Evolutionary conservation across 2,329 filamentous ascomycete genomes (phyloP).

Genomic region (Talaromyces sp.): DNA sequence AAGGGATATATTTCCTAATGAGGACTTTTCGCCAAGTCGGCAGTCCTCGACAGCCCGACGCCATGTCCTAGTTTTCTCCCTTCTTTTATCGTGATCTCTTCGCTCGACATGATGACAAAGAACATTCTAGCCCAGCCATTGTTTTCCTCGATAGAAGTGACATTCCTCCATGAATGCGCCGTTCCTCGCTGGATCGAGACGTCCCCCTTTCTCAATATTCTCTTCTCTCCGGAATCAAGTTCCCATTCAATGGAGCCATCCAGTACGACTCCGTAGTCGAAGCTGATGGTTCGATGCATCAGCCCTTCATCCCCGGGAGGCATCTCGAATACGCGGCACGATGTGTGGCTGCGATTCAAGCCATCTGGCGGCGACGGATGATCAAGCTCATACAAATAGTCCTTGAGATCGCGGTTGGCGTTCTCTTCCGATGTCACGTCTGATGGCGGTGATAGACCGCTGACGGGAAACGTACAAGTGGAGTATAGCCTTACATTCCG

Average conservation of each 20-base stretch:
- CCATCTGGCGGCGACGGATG: constrained; percentile 4
- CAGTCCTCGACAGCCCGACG: neutral
- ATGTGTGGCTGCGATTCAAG: constrained; percentile 17
- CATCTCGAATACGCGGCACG: constrained; percentile 46
- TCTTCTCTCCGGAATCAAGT: constrained; percentile 47
- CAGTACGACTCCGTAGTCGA: constrained; percentile 52
- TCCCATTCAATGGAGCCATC: constrained; percentile 49
- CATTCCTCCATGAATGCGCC: constrained; percentile 51
- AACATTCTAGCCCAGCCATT: constrained; percentile 42
- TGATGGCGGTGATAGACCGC: constrained; percentile 3
- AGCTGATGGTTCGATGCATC: constrained; percentile 50
- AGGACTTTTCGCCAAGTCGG: neutral
- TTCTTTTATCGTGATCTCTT: constrained; percentile 5
- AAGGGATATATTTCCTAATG: neutral
- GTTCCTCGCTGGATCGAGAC: constrained; percentile 51
- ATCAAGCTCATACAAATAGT: constrained; percentile 1
- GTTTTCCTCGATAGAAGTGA: constrained; percentile 33
- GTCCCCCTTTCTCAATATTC: constrained; percentile 46
- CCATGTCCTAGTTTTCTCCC: constrained; percentile 5
- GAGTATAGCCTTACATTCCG: constrained; percentile 7
- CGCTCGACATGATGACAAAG: constrained; percentile 18
- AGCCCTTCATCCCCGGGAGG: constrained; percentile 36
- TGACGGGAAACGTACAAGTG: constrained; percentile 5
- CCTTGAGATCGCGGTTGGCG: constrained; percentile 2
- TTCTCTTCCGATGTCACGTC: constrained; percentile 1